Evolutionary conservation across 345 rosid species (phyloP).

Genomic region (Salix purpurea): DNA sequence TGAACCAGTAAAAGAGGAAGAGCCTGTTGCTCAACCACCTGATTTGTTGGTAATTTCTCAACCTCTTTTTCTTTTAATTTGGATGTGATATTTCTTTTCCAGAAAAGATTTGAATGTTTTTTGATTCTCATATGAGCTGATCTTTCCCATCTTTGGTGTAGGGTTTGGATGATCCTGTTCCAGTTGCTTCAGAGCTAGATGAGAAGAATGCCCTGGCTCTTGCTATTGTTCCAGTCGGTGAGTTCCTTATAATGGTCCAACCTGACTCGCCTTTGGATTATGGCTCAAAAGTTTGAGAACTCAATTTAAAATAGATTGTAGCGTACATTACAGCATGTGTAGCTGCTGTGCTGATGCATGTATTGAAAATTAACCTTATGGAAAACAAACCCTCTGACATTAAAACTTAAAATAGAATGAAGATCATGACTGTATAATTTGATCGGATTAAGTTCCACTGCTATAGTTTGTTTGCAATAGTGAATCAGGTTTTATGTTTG

Average conservation of each 20-base stretch:
- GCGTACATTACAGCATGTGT: background rate
- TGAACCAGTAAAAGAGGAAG: slow-evolving; percentile 62
- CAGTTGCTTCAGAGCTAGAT: slow-evolving; percentile 62
- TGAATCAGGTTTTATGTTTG: background rate
- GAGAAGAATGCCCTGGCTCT: slow-evolving; percentile 88
- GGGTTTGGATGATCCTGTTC: slow-evolving; percentile 76
- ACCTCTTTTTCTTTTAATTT: background rate
- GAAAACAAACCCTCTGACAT: background rate
- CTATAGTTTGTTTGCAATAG: background rate
- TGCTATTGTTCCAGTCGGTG: slow-evolving; percentile 91
- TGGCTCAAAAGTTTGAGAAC: background rate
- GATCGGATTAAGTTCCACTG: background rate
- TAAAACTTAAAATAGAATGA: background rate
- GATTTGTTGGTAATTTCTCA: slow-evolving; percentile 63
- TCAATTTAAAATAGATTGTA: background rate
- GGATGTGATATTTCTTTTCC: background rate
- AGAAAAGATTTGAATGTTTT: slow-evolving; percentile 1
- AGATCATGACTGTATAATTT: background rate
- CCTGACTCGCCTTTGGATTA: background rate
- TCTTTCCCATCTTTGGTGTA: slow-evolving; percentile 24
- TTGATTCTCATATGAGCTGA: background rate
- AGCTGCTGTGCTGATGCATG: background rate
- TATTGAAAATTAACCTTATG: background rate
- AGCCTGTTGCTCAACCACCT: slow-evolving; percentile 58
- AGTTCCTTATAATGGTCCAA: slow-evolving; percentile 14